Evolutionary conservation across 306 rosid species (phyloP).

Genomic region (Adenanthera pavonina): DNA sequence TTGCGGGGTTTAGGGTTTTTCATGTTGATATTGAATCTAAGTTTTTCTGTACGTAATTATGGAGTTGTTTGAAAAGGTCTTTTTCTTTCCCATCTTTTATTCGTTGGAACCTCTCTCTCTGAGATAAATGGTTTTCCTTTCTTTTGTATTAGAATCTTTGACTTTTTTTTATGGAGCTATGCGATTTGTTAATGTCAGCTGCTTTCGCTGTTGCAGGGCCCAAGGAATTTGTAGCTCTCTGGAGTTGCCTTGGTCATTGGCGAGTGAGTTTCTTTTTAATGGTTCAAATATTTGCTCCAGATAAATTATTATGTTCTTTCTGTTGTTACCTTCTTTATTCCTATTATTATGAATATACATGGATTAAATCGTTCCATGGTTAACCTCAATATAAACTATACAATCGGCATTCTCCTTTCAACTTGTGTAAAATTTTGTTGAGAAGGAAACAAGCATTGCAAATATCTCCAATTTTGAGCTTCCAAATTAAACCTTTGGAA

Average conservation of each 20-base stretch:
- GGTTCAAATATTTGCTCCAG: neutral
- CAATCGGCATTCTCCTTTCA: neutral
- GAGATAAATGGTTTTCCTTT: neutral
- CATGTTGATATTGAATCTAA: neutral
- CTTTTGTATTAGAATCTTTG: slow-evolving; percentile 2
- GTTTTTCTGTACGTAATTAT: neutral
- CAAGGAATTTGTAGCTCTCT: slow-evolving; percentile 72
- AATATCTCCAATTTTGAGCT: neutral
- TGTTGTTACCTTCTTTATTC: neutral
- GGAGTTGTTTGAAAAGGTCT: neutral
- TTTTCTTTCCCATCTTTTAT: neutral
- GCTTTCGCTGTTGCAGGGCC: slow-evolving; percentile 62
- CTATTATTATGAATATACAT: neutral
- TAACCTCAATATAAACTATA: neutral
- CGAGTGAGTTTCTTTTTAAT: slow-evolving; percentile 61
- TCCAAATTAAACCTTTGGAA: too few species aligned
- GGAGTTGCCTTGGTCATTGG: slow-evolving; percentile 90
- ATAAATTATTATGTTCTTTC: neutral
- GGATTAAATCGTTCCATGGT: neutral
- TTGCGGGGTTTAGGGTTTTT: neutral
- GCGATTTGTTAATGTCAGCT: slow-evolving; percentile 30
- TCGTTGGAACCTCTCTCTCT: too few species aligned
- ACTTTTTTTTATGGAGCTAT: neutral
- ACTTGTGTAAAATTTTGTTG: slow-evolving; percentile 14
- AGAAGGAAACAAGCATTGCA: slow-evolving; percentile 18